phyloP scores from a whole-genome alignment of 441 rosid species.

The Syzygium syzygioides region DNA sequence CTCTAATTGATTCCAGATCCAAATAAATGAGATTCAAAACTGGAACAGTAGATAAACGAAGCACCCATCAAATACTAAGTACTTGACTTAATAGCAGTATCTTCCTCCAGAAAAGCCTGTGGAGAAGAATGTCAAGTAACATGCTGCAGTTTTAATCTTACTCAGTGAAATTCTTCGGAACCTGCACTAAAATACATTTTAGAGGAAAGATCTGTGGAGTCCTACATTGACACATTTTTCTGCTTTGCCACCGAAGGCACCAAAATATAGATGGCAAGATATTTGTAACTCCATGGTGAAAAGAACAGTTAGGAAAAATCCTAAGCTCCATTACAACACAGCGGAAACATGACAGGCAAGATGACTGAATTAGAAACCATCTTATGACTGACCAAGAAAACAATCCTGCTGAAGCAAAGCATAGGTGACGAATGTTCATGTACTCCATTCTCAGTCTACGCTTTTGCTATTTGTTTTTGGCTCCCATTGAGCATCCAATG shows the following conservation, averaged over 20 bases:
- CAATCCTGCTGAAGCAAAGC: neutral
- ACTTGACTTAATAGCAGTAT: slow-evolving; percentile 60
- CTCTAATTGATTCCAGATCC: slow-evolving; percentile 84
- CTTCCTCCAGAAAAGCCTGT: slow-evolving; percentile 89
- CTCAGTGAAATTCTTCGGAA: slow-evolving; percentile 29
- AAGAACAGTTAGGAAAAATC: neutral
- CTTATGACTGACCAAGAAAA: neutral
- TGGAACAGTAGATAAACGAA: slow-evolving; percentile 63
- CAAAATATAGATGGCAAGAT: neutral
- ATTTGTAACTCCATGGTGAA: neutral
- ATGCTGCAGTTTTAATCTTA: slow-evolving; percentile 60
- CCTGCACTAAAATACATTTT: slow-evolving; percentile 15
- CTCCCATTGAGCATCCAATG: neutral
- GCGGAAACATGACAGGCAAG: neutral
- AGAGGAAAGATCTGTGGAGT: neutral
- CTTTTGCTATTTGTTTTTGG: neutral
- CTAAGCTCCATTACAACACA: neutral
- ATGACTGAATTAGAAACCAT: neutral
- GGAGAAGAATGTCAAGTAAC: slow-evolving; percentile 69
- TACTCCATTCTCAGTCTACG: neutral
- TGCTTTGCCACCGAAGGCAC: neutral
- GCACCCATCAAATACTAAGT: slow-evolving; percentile 65
- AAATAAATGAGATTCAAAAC: slow-evolving; percentile 71
- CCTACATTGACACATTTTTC: neutral
- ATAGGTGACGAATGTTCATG: neutral